These are phyloP conservation scores for Sugiyamaella xylanicola DNA, from an alignment of 1,139 yeast genomes.

Conservation along the genomic window DNA sequence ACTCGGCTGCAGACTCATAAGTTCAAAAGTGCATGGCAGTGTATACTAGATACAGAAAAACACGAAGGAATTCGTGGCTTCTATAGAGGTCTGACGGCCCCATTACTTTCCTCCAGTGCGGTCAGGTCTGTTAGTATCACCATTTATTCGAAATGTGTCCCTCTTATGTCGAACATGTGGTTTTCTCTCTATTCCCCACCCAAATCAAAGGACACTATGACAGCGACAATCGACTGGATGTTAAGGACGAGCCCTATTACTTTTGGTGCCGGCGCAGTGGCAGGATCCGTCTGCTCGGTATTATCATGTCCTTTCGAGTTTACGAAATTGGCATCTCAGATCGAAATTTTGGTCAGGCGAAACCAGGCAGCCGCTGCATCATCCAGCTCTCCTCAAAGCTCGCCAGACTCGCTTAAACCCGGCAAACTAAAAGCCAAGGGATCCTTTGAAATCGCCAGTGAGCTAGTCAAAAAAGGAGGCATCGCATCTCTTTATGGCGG, in stretches of 20 bases:
- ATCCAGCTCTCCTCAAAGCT: slow-evolving; percentile 5
- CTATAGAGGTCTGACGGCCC: slow-evolving; percentile 53
- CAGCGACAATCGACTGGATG: slow-evolving; percentile 35
- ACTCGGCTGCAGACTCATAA: slow-evolving; percentile 82
- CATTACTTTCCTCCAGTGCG: slow-evolving; percentile 35
- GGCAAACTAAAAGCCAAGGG: slow-evolving; percentile 45
- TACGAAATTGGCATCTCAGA: slow-evolving; percentile 79
- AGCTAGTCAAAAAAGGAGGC: slow-evolving; percentile 62
- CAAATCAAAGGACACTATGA: slow-evolving; percentile 10
- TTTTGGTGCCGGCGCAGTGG: slow-evolving; percentile 61
- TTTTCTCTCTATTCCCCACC: slow-evolving; percentile 32
- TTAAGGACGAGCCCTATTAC: slow-evolving; percentile 65
- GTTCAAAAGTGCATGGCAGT: slow-evolving; percentile 59
- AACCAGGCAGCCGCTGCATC: slow-evolving; percentile 10
- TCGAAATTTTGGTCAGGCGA: slow-evolving; percentile 51
- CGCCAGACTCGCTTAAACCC: not conserved
- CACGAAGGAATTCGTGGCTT: slow-evolving; percentile 72
- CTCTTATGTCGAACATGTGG: slow-evolving; percentile 40
- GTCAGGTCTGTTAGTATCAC: slow-evolving; percentile 54
- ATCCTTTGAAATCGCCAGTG: slow-evolving; percentile 51
- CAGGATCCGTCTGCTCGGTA: slow-evolving; percentile 66
- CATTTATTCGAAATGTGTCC: slow-evolving; percentile 61
- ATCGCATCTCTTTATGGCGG: slow-evolving; percentile 70
- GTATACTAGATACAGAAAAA: slow-evolving; percentile 57
- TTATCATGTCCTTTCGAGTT: slow-evolving; percentile 87